Conservation (phyloP, 1,284 basidiomycete genomes). For the Exobasidium cylindrosporum region DNA sequence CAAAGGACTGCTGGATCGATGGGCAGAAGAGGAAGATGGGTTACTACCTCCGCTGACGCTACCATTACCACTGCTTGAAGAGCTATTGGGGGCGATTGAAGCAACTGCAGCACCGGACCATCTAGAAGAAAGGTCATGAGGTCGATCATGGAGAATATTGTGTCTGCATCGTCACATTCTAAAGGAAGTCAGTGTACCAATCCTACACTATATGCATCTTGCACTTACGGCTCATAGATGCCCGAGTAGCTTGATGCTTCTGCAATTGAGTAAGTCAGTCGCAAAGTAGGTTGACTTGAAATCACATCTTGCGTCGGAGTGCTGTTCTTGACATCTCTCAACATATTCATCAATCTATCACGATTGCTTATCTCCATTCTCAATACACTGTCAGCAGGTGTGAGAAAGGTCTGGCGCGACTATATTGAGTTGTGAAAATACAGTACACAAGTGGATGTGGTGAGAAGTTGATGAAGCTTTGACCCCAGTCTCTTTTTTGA, state of each 20-base stretch:
- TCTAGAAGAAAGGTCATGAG: conserved; percentile 37
- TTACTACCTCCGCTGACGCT: conserved; percentile 1
- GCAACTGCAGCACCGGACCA: conserved; percentile 36
- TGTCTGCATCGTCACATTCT: neutral
- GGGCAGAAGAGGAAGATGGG: neutral
- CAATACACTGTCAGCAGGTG: too few relatives aligned
- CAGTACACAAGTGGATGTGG: too few relatives aligned
- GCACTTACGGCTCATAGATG: conserved; percentile 33
- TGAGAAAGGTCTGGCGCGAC: too few relatives aligned
- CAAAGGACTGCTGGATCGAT: neutral
- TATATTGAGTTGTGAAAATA: too few relatives aligned
- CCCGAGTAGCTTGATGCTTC: conserved; percentile 48
- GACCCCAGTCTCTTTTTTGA: too few relatives aligned
- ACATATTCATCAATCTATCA: neutral
- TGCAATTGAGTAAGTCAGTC: conserved; percentile 19
- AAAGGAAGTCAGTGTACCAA: neutral
- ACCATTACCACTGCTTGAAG: conserved; percentile 11
- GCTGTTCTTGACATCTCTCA: neutral
- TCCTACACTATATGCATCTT: neutral
- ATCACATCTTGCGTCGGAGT: neutral
- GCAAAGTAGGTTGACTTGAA: neutral
- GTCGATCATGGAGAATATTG: conserved; percentile 42
- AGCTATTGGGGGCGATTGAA: conserved; percentile 16
- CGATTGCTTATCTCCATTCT: neutral
- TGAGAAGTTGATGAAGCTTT: too few relatives aligned